Percentiles rank a stretch among this genome's conserved stretches.
These are phyloP conservation scores for Cyberlindnera mycetangii DNA, from an alignment of 805 yeast species.

Conservation along the genomic window DNA sequence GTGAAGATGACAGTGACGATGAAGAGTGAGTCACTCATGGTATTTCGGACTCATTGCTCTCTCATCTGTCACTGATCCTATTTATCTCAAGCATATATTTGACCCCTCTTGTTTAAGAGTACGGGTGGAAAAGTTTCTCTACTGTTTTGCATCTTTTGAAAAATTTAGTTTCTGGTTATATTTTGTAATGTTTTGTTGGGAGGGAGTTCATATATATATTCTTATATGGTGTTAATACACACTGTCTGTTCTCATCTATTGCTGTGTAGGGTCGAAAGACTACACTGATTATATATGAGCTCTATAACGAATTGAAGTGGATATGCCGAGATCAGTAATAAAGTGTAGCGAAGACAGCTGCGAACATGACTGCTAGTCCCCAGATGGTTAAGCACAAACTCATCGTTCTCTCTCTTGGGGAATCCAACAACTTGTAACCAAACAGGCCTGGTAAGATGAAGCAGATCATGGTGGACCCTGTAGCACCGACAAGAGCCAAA, in stretches of 20 bases:
- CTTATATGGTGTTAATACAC: no score
- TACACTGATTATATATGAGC: neutral
- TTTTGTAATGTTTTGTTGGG: neutral
- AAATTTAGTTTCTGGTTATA: neutral
- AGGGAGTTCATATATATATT: no score
- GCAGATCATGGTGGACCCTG: conserved; percentile 78
- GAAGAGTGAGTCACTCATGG: no score
- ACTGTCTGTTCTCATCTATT: no score
- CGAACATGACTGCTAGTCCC: conserved; percentile 69
- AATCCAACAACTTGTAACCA: conserved; percentile 48
- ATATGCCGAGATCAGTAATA: conserved; percentile 23
- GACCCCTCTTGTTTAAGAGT: neutral
- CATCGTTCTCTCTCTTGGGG: conserved; percentile 38
- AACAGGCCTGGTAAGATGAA: conserved; percentile 77
- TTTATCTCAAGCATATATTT: neutral
- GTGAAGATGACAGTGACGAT: neutral
- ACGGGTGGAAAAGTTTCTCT: neutral
- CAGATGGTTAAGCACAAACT: conserved; percentile 58
- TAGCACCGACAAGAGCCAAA: conserved; percentile 73
- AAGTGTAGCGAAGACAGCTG: conserved; percentile 50
- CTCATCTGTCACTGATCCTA: neutral
- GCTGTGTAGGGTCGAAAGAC: no score
- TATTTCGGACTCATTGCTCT: neutral
- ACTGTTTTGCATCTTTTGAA: neutral
- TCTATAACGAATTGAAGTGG: conserved; percentile 31